Base-by-base conservation (phyloP, 2,329 filamentous ascomycete genomes). In the Cordyceps sp. region DNA sequence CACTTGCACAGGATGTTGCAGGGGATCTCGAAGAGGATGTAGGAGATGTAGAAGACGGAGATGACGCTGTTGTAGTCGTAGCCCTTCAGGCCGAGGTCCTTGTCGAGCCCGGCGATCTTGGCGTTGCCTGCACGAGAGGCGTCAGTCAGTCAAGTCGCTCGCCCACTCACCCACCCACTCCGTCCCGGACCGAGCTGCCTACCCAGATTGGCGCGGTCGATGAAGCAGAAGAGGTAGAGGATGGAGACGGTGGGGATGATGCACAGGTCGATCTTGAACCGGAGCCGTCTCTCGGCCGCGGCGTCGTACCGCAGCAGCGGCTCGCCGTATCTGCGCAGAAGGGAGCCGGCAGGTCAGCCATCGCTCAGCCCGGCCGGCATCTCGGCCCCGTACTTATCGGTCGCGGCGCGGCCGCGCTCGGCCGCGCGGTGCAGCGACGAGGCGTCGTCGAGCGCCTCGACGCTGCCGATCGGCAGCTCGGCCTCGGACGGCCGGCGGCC, bases 181-280 rank as follows among this genome's bases (percentile, higher is more conserved):
- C 13, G n/a, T n/a, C 22, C 15, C 13, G 15, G 16, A 10, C 17
- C 5, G 5, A 7, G 4, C 10, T 8, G 28, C 56, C 45, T 45
- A 74, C 75, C 77, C 24, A 83, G 76, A 38, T 81, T 82, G 17
- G 76, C 73, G n/a, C 77, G 64, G 42, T 81, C 77, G 39, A 81
- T 79, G 51, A 80, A 81, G 53, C 75, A 80, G 44, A 81, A 80
- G 0, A 81, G 61, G 42, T 81, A 82, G 4, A 82, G 54, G 1
- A 80, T 35, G 0, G 74, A 55, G 0, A 80, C 73, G 0, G 71
- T 78, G 0, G 78, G 77, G 0, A 81, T 58, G 28, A 79, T 66
- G 42, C 59, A 66, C 6, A 78, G 41, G 42, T 82, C 77, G 30
- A 81, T 72, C 48, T 81, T 81, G 43, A 55, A 52, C 7, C 73